Evolutionary conservation across 208 protist genomes (phyloP).

Genomic region (Trypanosoma theileri): DNA sequence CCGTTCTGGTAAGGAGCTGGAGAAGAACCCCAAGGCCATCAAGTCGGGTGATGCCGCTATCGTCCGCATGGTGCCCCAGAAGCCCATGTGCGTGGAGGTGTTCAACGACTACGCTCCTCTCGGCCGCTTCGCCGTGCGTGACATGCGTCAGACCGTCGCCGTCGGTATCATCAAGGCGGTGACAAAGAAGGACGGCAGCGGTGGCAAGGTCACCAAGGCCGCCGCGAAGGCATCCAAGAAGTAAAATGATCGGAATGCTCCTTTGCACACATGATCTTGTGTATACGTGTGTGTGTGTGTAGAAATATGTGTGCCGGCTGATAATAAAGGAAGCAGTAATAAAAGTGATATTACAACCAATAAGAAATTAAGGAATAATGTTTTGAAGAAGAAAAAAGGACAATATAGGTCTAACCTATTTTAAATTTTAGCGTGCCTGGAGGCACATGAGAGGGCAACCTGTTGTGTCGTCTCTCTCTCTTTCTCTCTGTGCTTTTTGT

Average conservation of each 20-base stretch:
- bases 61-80: slow-evolving; percentile 82
- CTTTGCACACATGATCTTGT: no score
- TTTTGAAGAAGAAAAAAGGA: no score
- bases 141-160: slow-evolving; percentile 95
- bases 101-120: slow-evolving; percentile 94
- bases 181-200: slow-evolving; percentile 66
- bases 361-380: slow-evolving; percentile 27
- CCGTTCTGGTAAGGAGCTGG: slow-evolving; percentile 88
- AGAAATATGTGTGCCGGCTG: no score
- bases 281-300: slow-evolving; percentile 17
- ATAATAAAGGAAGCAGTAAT: no score
- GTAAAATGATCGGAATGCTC: slow-evolving; percentile 40
- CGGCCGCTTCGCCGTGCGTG: slow-evolving; percentile 95
- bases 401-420: no score
- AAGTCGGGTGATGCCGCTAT: slow-evolving; percentile 94
- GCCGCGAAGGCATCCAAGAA: slow-evolving; percentile 73
- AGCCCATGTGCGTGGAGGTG: slow-evolving; percentile 94
- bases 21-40: slow-evolving; percentile 84
- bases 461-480: no score
- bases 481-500: no score
- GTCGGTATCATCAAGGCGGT: slow-evolving; percentile 95
- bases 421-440: no score
- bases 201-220: slow-evolving; percentile 81
- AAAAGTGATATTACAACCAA: no score
- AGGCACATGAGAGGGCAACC: no score